Conservation (phyloP, 306 rosid genomes). For the Medicago arabica region DNA sequence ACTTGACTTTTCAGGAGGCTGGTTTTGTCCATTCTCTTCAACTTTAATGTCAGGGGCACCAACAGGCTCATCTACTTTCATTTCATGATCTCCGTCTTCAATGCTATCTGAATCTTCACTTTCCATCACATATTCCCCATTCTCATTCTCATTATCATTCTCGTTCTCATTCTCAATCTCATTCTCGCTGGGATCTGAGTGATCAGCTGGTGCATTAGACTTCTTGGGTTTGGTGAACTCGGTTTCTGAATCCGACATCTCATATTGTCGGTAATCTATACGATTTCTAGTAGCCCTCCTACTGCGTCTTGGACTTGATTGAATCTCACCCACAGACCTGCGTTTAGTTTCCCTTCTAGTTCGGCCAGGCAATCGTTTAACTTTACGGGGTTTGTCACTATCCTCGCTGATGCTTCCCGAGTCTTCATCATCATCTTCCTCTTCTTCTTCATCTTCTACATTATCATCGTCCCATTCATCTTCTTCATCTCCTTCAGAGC, state of each 20-base stretch:
- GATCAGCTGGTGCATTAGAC: slow-evolving; percentile 61
- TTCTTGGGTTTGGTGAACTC: slow-evolving; percentile 71
- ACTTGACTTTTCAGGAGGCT: slow-evolving; percentile 68
- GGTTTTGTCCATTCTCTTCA: slow-evolving; percentile 59
- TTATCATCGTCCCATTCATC: slow-evolving; percentile 87
- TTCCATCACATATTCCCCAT: slow-evolving; percentile 75
- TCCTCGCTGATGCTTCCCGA: slow-evolving; percentile 86
- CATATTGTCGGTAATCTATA: slow-evolving; percentile 78
- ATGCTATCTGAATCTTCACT: slow-evolving; percentile 76
- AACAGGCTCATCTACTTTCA: slow-evolving; percentile 64
- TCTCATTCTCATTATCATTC: slow-evolving; percentile 72
- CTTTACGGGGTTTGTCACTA: slow-evolving; percentile 75
- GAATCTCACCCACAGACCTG: slow-evolving; percentile 83
- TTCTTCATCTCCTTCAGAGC: slow-evolving; percentile 99
- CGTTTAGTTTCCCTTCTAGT: slow-evolving; percentile 86
- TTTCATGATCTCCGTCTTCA: slow-evolving; percentile 64
- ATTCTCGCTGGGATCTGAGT: slow-evolving; percentile 69
- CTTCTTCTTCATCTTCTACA: slow-evolving; percentile 92
- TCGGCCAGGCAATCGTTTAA: slow-evolving; percentile 72
- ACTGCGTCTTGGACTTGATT: slow-evolving; percentile 94
- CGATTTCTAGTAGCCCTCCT: slow-evolving; percentile 89
- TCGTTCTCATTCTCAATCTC: slow-evolving; percentile 75
- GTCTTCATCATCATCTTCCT: slow-evolving; percentile 58
- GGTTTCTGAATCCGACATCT: slow-evolving; percentile 85
- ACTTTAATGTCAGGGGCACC: slow-evolving; percentile 47